Evolutionary conservation across 2,329 filamentous ascomycete genomes (phyloP).

Genomic region (Ilyonectria robusta): DNA sequence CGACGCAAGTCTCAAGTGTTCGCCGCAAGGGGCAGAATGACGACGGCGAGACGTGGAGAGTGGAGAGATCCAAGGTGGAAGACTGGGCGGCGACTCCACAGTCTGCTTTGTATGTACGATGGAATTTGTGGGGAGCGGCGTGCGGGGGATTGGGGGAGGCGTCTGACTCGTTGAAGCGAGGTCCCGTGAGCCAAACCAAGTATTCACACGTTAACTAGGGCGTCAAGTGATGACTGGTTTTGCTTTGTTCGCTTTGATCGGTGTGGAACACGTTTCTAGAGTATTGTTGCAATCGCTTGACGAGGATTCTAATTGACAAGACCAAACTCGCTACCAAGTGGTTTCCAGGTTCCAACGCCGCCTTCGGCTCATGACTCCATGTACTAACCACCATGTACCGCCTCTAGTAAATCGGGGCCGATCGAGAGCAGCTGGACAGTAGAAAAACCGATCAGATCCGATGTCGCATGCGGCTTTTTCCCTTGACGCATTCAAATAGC

Average conservation of each 20-base stretch:
- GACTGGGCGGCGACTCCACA: constrained; percentile 25
- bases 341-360: too few species aligned
- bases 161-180: constrained; percentile 17
- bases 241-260: not conserved
- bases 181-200: not conserved
- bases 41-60: constrained; percentile 16
- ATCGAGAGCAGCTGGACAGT: not conserved
- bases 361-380: not conserved
- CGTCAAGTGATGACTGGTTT: not conserved
- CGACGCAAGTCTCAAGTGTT: not conserved
- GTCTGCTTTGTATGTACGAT: not conserved
- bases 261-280: not conserved
- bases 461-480: constrained; percentile 2
- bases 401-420: not conserved
- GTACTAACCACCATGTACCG: not conserved
- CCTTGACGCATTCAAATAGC: not conserved
- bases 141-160: constrained; percentile 27
- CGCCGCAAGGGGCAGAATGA: not conserved
- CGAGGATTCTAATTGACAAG: too few species aligned
- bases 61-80: constrained; percentile 24
- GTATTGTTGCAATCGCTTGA: too few species aligned
- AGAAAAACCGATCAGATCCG: constrained; percentile 4
- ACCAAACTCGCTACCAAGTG: too few species aligned
- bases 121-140: constrained; percentile 13
- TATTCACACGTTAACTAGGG: not conserved